These are phyloP conservation scores for Saccharum spontaneum DNA, from an alignment of 176 grass and related monocot species.

Conservation along the genomic window DNA sequence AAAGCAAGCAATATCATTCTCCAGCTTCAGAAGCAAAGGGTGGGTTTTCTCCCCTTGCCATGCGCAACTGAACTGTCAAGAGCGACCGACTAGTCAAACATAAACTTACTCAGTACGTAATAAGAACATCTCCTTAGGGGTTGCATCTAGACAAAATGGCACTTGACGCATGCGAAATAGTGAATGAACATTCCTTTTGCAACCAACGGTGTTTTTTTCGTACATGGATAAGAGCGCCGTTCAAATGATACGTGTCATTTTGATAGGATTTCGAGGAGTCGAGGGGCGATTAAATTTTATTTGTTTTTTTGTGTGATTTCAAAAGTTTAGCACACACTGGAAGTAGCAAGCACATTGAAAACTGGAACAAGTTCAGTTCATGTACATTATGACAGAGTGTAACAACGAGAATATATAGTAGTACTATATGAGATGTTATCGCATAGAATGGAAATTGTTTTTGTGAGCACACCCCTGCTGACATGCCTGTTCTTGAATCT, in stretches of 20 bases:
- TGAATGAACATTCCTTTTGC: constrained; percentile 28
- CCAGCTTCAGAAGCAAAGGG: constrained; percentile 29
- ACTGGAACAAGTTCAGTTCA: background rate
- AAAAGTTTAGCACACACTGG: background rate
- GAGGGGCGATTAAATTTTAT: background rate
- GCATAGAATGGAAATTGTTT: too few species aligned
- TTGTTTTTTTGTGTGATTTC: background rate
- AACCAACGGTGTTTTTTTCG: background rate
- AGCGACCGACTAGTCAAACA: constrained; percentile 1
- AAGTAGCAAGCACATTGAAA: background rate
- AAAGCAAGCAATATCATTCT: constrained; percentile 17
- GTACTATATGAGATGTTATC: background rate
- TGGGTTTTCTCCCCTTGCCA: background rate
- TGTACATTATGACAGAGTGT: background rate
- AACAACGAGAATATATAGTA: background rate
- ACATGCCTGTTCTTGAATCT: too few species aligned
- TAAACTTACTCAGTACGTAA: background rate
- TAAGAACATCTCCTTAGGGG: background rate
- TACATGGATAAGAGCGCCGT: background rate
- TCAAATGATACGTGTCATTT: constrained; percentile 3
- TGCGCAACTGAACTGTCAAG: background rate
- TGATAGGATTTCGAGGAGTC: background rate
- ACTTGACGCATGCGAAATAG: background rate
- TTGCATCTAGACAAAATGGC: constrained; percentile 30
- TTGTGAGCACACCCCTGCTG: too few species aligned